Evolutionary conservation across 2,329 filamentous ascomycete genomes (phyloP), one percentile per base, ranked within the genome.

Genomic region (Amauroascus niger): DNA sequence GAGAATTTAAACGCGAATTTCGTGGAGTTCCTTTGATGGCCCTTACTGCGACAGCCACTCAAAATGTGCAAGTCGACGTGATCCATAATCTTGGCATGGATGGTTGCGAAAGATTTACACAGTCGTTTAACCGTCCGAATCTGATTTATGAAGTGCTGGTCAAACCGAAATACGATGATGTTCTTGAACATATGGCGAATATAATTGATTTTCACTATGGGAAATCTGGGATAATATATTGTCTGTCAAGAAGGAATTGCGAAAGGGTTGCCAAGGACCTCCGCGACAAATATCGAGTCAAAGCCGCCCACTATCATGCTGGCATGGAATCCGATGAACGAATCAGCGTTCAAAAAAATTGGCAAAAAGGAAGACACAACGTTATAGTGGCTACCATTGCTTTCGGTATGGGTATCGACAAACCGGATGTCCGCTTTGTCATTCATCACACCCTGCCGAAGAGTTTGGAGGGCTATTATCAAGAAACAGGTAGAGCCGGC

Each of bases 401-500:
- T 22, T 98, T 98, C 66, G 93, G 93, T 6, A 98, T 98, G 93
- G 93, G 93, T n/a, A 98, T 98, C 60, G 93, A 98, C 74, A 98
- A 98, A 68, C 81, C 90, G 0, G 86, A 98, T 66, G 93, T 98
- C 46, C 86, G 93, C 26, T 98, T 95, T 66, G 93, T 98, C 32
- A 88, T 98, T 39, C 94, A 98, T 65, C 85, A 95, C 63, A 87
- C 83, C 41, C 77, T 98, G 5, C 93, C 93, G 1, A 97, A 98
- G 70, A 96, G 88, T 62, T 74, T 98, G 52, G 93, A 98, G 71
- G 93, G 93, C 0, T 98, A 98, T 68, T 98, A 98, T 65, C 93
- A 98, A 67, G 93, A 98, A 69, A 98, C 93, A 43, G 93, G 93
- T 1, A 86, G 93, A 62, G 93, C 94, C 55, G 93, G 93, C 6